Evolutionary conservation across 257 asterid species (phyloP), one percentile per base, ranked within the genome.

Genomic region (Solanum microdontum): DNA sequence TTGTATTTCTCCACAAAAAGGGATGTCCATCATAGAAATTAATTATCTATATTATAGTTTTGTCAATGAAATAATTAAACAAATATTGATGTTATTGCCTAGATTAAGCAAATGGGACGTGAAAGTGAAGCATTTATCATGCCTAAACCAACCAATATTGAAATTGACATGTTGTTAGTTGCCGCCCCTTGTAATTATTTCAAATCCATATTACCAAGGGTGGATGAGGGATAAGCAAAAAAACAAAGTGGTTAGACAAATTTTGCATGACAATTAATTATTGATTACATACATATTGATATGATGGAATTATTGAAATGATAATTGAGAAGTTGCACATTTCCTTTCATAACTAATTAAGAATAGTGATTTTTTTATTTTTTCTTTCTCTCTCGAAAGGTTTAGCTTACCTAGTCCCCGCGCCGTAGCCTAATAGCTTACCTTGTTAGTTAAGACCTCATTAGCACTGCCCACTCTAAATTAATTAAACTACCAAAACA

Each of bases 341-440:
- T 82, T 82, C 87, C 77, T 68, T 40, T 87, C 89, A 66, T 64
- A 69, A 79, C 68, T 12, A 21, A 60, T 36, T 26, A 13, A 73
- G 19, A 70, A 43, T 6, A 33, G 26, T 48, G 33, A 26, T 55
- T 77, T 83, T 83, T 83, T 15, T 83, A 55, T 72, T 26, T 86
- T 83, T 83, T n/a, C 3, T 66, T 73, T 85, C 84, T 77, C 84
- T 23, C 24, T 79, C 45, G 83, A 88, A 45, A 88, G 83, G 84
- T 15, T 86, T 48, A 85, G 87, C 55, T 60, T 60, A 88, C 82
- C 90, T 88, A 88, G 84, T 58, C 37, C 24, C 14, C 30, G 19
- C 26, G n/a, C 66, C 55, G 11, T 34, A 43, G 70, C 55, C 64
- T 51, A 43, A 10, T 19, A 3, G 43, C 15, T 43, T 43, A 26